Conservation (phyloP, 306 rosid species). For the Sicyos baderoa region DNA sequence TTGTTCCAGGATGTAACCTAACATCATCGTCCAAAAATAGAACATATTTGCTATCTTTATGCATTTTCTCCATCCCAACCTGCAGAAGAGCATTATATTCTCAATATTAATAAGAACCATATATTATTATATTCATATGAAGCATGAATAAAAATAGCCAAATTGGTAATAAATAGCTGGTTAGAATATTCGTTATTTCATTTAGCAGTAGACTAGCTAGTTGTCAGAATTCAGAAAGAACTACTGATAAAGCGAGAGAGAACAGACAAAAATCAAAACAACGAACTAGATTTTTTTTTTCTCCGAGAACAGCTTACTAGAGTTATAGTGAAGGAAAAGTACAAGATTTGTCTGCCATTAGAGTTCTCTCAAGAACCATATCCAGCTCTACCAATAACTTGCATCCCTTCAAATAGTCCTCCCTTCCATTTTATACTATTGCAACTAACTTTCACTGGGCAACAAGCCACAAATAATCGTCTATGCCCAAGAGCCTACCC, state of each 20-base stretch:
- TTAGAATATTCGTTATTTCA: neutral
- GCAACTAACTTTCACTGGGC: neutral
- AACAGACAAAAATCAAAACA: neutral
- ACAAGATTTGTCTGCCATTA: neutral
- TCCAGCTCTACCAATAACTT: constrained; percentile 8
- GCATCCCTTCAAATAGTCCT: neutral
- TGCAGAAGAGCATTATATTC: constrained; percentile 25
- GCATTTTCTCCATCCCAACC: constrained; percentile 93
- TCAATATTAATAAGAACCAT: neutral
- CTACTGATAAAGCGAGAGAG: neutral
- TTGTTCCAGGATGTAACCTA: constrained; percentile 92
- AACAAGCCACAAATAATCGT: neutral
- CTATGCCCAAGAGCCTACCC: neutral
- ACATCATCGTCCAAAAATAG: constrained; percentile 91
- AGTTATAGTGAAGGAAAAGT: neutral
- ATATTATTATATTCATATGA: neutral
- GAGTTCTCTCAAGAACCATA: neutral
- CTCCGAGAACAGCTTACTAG: neutral
- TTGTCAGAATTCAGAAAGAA: neutral
- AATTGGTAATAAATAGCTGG: neutral
- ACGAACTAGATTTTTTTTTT: neutral
- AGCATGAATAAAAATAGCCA: neutral
- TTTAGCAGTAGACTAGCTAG: neutral
- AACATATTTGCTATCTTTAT: constrained; percentile 73
- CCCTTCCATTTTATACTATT: neutral